A percentile compares a stretch with the other conserved stretches of the same genome.
These are phyloP conservation scores for Arthrobotrys megalospora DNA, from an alignment of 2,329 filamentous ascomycete species.

Conservation along the genomic window DNA sequence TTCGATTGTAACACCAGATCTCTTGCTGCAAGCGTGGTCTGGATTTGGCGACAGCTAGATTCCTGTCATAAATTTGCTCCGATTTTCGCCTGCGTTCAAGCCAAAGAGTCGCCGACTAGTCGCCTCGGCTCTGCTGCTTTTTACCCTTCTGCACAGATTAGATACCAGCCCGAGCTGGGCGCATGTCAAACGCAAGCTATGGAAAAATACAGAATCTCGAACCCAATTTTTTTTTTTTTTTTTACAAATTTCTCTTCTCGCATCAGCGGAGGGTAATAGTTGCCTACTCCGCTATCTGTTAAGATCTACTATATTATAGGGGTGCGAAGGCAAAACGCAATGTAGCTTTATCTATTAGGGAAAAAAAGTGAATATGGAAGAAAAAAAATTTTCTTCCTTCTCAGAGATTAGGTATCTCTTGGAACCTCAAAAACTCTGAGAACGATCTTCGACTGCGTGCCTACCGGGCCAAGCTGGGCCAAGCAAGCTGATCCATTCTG, in stretches of 20 bases:
- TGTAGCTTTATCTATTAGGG: background rate
- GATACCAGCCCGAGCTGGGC: constrained; percentile 46
- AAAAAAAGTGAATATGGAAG: too few species aligned
- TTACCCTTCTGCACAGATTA: constrained; percentile 32
- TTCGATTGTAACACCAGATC: constrained; percentile 26
- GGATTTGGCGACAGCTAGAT: constrained; percentile 54
- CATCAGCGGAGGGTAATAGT: constrained; percentile 34
- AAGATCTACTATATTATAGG: constrained; percentile 21
- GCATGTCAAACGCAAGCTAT: constrained; percentile 32
- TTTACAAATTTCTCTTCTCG: background rate
- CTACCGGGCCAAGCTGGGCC: constrained; percentile 51
- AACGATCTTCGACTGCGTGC: constrained; percentile 35
- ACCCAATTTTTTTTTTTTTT: constrained; percentile 15
- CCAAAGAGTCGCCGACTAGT: constrained; percentile 57
- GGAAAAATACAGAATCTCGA: constrained; percentile 28
- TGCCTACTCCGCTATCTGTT: constrained; percentile 28
- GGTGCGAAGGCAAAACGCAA: constrained; percentile 43
- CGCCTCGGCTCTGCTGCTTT: constrained; percentile 40
- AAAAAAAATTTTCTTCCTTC: background rate
- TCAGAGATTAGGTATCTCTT: constrained; percentile 31
- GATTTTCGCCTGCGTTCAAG: constrained; percentile 50
- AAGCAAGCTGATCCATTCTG: constrained; percentile 55
- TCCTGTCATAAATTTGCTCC: constrained; percentile 46
- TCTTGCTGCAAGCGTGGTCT: constrained; percentile 43
- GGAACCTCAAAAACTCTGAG: constrained; percentile 8